A percentile compares a stretch with the other conserved stretches of the same genome.
phyloP scores from a whole-genome alignment of 2,329 filamentous ascomycete genomes.

The Colletotrichum horii region DNA sequence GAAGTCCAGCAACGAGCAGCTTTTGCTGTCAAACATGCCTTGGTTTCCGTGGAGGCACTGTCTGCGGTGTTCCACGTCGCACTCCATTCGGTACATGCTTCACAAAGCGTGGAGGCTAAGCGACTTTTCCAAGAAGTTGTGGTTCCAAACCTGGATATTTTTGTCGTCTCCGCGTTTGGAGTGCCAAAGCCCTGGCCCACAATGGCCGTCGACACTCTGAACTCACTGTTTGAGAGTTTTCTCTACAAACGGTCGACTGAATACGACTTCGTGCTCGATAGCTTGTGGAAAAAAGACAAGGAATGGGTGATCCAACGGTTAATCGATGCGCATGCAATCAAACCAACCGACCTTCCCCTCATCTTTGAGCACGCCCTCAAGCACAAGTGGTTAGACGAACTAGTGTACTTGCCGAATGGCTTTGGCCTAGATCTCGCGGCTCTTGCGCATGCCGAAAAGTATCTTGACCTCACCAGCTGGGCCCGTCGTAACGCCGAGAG shows the following conservation, averaged over 20 bases:
- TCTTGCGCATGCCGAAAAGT: slow-evolving; percentile 79
- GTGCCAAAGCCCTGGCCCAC: slow-evolving; percentile 79
- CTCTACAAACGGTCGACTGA: slow-evolving; percentile 78
- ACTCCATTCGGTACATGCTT: slow-evolving; percentile 64
- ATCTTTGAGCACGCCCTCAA: slow-evolving; percentile 71
- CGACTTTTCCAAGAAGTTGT: slow-evolving; percentile 71
- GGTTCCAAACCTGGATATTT: slow-evolving; percentile 77
- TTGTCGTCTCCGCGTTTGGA: slow-evolving; percentile 78
- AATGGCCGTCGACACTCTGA: slow-evolving; percentile 76
- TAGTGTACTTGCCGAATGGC: slow-evolving; percentile 79
- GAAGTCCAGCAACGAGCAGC: slow-evolving; percentile 58
- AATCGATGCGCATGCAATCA: slow-evolving; percentile 77
- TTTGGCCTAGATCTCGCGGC: slow-evolving; percentile 89
- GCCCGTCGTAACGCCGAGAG: slow-evolving; percentile 73
- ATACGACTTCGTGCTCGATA: slow-evolving; percentile 88
- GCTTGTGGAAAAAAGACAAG: slow-evolving; percentile 89
- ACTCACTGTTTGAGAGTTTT: slow-evolving; percentile 82
- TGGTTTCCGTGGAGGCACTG: slow-evolving; percentile 87
- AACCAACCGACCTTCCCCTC: slow-evolving; percentile 56
- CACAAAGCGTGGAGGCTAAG: slow-evolving; percentile 67
- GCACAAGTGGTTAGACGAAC: slow-evolving; percentile 82
- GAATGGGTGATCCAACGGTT: slow-evolving; percentile 85
- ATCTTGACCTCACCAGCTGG: slow-evolving; percentile 85
- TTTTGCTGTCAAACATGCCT: slow-evolving; percentile 78
- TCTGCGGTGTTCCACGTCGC: slow-evolving; percentile 71